Evolutionary conservation across 2,329 filamentous ascomycete genomes (phyloP).

Genomic region (Aspergillus japonicus): DNA sequence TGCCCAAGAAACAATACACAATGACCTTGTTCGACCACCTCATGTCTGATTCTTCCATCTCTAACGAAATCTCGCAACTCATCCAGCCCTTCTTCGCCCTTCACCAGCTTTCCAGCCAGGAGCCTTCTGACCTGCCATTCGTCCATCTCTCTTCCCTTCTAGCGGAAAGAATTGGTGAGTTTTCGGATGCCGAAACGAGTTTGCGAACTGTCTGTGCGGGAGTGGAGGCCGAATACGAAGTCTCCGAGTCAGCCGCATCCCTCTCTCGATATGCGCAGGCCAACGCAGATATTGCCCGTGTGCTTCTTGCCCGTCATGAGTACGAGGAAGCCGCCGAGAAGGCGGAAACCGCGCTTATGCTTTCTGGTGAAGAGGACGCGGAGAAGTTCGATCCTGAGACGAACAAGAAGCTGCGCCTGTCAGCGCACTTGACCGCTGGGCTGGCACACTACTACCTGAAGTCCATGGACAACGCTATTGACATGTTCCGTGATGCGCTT

Average conservation of each 20-base stretch:
- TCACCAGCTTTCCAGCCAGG: slow-evolving; percentile 72
- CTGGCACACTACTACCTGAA: slow-evolving; percentile 73
- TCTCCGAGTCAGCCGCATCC: slow-evolving; percentile 71
- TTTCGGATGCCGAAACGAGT: slow-evolving; percentile 59
- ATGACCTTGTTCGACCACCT: slow-evolving; percentile 81
- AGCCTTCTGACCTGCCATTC: slow-evolving; percentile 68
- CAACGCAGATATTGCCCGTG: slow-evolving; percentile 83
- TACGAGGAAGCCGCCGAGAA: slow-evolving; percentile 72
- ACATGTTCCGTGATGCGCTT: slow-evolving; percentile 77
- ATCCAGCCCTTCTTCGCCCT: slow-evolving; percentile 88
- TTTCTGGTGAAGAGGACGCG: slow-evolving; percentile 70
- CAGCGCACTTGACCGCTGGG: slow-evolving; percentile 80
- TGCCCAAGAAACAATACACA: slow-evolving; percentile 76
- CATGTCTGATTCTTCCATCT: slow-evolving; percentile 54
- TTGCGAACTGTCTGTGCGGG: slow-evolving; percentile 66
- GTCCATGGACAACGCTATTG: slow-evolving; percentile 67
- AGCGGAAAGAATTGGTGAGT: slow-evolving; percentile 74
- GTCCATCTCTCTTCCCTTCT: slow-evolving; percentile 78
- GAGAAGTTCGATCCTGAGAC: slow-evolving; percentile 62
- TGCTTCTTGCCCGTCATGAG: slow-evolving; percentile 67
- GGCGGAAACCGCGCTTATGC: slow-evolving; percentile 74
- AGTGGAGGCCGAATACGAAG: slow-evolving; percentile 80
- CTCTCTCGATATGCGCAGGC: slow-evolving; percentile 77
- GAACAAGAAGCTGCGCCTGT: slow-evolving; percentile 71
- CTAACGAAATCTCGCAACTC: slow-evolving; percentile 60